Base-by-base conservation (phyloP, 257 asterid species). In the Fraxinus quadrangulata region DNA sequence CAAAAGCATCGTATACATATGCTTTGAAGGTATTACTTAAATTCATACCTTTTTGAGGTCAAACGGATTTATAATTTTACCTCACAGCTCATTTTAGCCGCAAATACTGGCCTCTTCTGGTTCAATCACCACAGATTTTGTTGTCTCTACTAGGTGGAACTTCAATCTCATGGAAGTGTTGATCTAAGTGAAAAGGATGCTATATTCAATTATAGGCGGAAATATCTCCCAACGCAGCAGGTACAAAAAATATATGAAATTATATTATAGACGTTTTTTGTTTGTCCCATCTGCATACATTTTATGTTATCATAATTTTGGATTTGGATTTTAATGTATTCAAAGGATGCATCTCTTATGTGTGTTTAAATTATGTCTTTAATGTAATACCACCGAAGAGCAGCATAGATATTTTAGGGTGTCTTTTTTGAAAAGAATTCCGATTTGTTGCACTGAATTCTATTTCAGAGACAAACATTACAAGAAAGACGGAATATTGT, bases 221-320 rank as follows among this genome's bases (percentile, higher is more conserved):
- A 93, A 81, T 93, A 93, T 83, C 93, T 93, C 45, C 98, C 98
- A 66, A 93, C 98, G 19, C 93, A 84, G 79, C 97, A 93, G 97
- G 97, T 93, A 84, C 26, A 70, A 71, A 13, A 59, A 63, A 33
- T 77, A 31, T 23, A 78, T 24, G 14, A n/a, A 34, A 9, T 13
- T 65, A 21, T 70, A 59, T 34, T 26, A n/a, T 16, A 33, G 40
- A 76, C 21, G 30, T 45, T 51, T 61, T 72, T 24, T n/a, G 30
- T 2, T 42, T 67, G 17, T 49, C 47, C 36, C 31, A 9, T 59
- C n/a, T 56, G 73, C 33, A 67, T 40, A 30, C 54, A 63, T 68
- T 70, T 30, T 61, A 26, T 68, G 10, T 73, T 39, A 47, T 42
- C 28, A 34, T 78, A 54, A 71, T 33, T 49, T 42, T 42, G 3